Evolutionary conservation across 306 rosid genomes (phyloP), one percentile per base, ranked within the genome.

Genomic region (Senna tora): DNA sequence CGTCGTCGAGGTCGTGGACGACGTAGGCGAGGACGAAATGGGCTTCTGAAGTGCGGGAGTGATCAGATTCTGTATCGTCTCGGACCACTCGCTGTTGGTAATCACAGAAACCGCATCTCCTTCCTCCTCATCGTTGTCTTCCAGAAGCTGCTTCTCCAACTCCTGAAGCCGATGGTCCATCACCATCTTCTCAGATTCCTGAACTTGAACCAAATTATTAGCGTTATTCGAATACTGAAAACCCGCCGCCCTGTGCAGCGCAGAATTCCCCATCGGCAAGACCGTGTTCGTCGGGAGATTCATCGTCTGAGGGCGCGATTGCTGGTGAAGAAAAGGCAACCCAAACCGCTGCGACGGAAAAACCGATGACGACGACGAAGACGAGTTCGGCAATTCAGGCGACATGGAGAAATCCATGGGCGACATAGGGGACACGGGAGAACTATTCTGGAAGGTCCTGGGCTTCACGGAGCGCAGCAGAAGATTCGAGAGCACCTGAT

Each of bases 111-210:
- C 87, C 2, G 82, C 83, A 59, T 91, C 98, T 11, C 61, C 87
- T 69, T 76, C 96, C 4, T 83, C 83, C 0, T 85, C 94, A 0
- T 94, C 97, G 75, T 75, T 84, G 20, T 94, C 97, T 41, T 91
- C 95, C 6, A 91, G 79, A 43, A 94, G 94, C 80, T 91, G 86
- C 15, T 94, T 94, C 66, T 89, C 99, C 67, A 94, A 69, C 72
- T 91, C 97, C 69, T 61, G 91, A 30, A 94, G 86, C 34, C 83
- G 72, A 56, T 83, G 72, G 69, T 89, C 82, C 69, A 89, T 77
- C 47, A 63, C 77, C 74, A 85, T 89, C 78, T 86, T 85, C 43
- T 88, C 89, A 0, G 89, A 79, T 6, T 86, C 71, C 25, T 74
- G 89, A 33, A 58, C 67, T 22, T 61, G 73, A 16, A 52, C 69